phyloP scores from a whole-genome alignment of 2,329 filamentous ascomycete species.

The Cylindrodendrum hubeiense region DNA sequence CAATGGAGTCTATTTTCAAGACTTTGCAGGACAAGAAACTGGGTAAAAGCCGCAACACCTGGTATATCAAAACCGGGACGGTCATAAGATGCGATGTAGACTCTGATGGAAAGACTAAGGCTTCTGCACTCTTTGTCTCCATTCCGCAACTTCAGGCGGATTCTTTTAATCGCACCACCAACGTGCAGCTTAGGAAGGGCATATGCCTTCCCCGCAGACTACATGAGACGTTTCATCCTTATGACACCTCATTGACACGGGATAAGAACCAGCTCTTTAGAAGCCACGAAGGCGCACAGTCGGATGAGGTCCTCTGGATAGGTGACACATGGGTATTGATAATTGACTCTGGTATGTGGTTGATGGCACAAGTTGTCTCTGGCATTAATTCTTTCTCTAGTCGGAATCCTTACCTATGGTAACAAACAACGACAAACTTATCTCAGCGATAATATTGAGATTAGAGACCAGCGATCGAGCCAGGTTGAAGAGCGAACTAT shows the following conservation, averaged over 20 bases:
- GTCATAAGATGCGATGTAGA: conserved; percentile 1
- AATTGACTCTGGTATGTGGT: neutral
- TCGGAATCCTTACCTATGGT: conserved; percentile 4
- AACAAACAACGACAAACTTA: neutral
- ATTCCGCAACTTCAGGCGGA: neutral
- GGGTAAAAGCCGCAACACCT: neutral
- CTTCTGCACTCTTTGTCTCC: neutral
- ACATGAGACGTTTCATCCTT: neutral
- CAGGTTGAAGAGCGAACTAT: neutral
- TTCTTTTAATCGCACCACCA: neutral
- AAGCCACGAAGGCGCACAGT: conserved; percentile 1
- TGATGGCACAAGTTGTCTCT: neutral
- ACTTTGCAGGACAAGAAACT: neutral
- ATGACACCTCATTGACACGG: neutral
- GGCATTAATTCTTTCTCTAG: neutral
- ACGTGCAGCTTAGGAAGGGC: neutral
- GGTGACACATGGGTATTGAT: neutral
- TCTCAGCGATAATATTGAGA: conserved; percentile 1
- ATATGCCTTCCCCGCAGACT: neutral
- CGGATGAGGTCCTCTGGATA: conserved; percentile 1
- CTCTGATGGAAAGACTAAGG: neutral
- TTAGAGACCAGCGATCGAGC: neutral
- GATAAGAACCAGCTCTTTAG: conserved; percentile 3
- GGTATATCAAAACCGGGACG: conserved; percentile 3
- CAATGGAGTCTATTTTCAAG: neutral